These are phyloP conservation scores for Apiosordaria backusii DNA, from an alignment of 495 filamentous ascomycete genomes.

Conservation along the genomic window DNA sequence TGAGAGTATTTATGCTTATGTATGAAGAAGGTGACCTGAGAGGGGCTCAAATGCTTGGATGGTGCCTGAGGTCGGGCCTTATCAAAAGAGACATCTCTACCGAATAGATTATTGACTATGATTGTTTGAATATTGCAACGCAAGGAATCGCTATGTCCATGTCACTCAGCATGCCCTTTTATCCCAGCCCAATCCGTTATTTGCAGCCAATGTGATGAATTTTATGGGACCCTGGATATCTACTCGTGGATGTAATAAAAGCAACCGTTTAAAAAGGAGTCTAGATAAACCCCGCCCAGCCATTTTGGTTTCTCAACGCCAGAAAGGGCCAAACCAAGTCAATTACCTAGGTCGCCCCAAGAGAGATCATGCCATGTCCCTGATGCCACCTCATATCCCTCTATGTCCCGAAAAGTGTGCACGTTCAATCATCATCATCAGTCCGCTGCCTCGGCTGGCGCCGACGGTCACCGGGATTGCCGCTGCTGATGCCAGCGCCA, in stretches of 20 bases:
- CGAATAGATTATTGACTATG: not conserved
- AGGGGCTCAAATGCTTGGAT: no score
- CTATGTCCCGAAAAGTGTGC: not conserved
- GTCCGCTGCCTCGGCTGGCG: constrained; percentile 37
- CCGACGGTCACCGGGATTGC: constrained; percentile 25
- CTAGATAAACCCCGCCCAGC: not conserved
- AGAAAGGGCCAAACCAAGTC: not conserved
- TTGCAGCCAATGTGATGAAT: not conserved
- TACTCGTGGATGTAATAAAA: not conserved
- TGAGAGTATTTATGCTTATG: no score
- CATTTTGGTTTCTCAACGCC: not conserved
- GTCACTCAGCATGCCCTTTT: not conserved
- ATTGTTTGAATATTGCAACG: not conserved
- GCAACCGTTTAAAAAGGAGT: not conserved
- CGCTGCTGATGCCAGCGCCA: constrained; percentile 38
- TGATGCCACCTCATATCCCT: constrained; percentile 5
- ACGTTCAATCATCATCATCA: constrained; percentile 46
- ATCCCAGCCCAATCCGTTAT: not conserved
- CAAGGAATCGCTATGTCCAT: not conserved
- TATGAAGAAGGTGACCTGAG: no score
- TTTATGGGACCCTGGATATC: not conserved
- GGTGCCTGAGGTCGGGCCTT: no score
- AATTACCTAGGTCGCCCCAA: not conserved
- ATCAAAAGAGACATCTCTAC: no score
- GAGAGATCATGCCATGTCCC: not conserved